Percentiles rank a stretch among this genome's conserved stretches.
phyloP scores from a whole-genome alignment of 768 basidiomycete species.

The Pholiota molesta region DNA sequence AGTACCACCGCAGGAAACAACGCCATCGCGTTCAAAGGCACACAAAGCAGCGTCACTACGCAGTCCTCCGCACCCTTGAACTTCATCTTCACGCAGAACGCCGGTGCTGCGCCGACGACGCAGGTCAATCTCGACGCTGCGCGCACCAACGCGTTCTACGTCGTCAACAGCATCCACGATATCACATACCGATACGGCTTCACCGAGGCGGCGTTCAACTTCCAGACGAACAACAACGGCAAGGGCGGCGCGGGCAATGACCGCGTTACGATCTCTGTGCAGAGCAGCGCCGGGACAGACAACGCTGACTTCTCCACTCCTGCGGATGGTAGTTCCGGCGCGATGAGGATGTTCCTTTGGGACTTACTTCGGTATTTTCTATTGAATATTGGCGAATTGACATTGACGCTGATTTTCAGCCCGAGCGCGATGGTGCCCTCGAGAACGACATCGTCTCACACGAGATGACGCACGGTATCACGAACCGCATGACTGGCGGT shows the following conservation, averaged over 20 bases:
- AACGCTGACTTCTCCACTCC: conserved; percentile 50
- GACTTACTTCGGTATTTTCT: conserved; percentile 23
- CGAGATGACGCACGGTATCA: conserved; percentile 51
- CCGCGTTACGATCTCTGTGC: conserved; percentile 57
- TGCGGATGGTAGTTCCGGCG: conserved; percentile 34
- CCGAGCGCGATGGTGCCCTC: conserved; percentile 61
- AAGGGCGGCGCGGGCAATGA: conserved; percentile 57
- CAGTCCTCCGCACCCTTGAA: conserved; percentile 38
- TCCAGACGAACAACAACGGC: conserved; percentile 64
- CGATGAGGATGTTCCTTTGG: conserved; percentile 34
- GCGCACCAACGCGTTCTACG: conserved; percentile 56
- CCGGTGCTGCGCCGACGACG: conserved; percentile 35
- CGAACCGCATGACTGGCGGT: conserved; percentile 54
- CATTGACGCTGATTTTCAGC: conserved; percentile 24
- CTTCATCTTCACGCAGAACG: conserved; percentile 42
- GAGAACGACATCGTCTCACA: conserved; percentile 58
- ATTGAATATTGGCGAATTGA: too few relatives aligned
- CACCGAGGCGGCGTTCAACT: conserved; percentile 48
- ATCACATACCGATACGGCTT: conserved; percentile 45
- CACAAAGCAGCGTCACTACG: conserved; percentile 31
- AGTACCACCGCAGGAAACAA: conserved; percentile 33
- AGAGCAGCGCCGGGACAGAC: conserved; percentile 49
- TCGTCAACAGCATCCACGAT: conserved; percentile 62
- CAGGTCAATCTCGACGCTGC: conserved; percentile 51
- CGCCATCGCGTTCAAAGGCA: conserved; percentile 31